phyloP scores from a whole-genome alignment of 805 yeast species.

The Hanseniaspora lindneri region DNA sequence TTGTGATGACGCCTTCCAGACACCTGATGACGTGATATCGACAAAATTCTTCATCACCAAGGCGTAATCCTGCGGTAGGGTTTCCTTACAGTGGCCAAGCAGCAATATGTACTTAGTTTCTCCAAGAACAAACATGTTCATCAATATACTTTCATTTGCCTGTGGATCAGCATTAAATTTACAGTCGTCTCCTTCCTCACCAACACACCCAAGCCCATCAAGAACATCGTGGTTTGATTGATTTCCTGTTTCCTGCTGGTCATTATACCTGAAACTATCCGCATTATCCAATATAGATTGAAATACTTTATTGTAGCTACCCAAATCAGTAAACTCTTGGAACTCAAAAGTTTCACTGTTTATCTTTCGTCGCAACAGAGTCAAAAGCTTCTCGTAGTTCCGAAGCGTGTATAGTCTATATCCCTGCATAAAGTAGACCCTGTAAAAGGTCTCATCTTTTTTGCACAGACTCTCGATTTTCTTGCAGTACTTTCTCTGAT shows the following conservation, averaged over 20 bases:
- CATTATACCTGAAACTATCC: background rate
- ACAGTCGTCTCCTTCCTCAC: background rate
- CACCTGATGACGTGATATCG: conserved; percentile 70
- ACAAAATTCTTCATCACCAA: conserved; percentile 27
- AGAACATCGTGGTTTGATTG: too few relatives aligned
- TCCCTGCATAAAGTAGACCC: background rate
- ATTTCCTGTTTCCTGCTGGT: background rate
- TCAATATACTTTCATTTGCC: background rate
- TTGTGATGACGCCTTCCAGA: conserved; percentile 70
- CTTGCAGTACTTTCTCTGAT: background rate
- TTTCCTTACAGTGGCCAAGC: conserved; percentile 5
- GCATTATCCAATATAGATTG: too few relatives aligned
- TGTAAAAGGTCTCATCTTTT: background rate
- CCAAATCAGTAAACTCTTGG: background rate
- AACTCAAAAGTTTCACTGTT: background rate
- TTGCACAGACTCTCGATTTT: background rate
- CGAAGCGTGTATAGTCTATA: background rate
- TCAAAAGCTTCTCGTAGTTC: background rate
- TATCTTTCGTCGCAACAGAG: background rate
- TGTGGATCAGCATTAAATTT: background rate
- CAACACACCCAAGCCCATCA: too few relatives aligned
- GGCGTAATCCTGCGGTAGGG: background rate
- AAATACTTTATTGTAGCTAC: background rate
- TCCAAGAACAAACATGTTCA: background rate
- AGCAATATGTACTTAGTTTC: background rate